Base-by-base conservation (phyloP, 1,284 basidiomycete species). In the Apiotrichum gracile region DNA sequence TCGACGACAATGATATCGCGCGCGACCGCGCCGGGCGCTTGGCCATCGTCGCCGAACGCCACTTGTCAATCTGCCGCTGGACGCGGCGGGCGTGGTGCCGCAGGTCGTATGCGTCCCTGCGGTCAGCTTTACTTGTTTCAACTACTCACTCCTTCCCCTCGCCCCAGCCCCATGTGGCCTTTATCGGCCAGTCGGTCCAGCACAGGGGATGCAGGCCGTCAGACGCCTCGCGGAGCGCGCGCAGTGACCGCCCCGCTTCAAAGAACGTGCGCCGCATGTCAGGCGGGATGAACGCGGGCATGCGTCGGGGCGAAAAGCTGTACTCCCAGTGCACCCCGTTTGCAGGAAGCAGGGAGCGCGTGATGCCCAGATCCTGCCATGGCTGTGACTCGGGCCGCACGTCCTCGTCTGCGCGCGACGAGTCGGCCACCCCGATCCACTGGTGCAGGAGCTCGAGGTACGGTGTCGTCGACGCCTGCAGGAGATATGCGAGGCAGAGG, bases 361-460 rank as follows among this genome's bases (percentile, higher is more conserved):
- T 68, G 33, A 71, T 67, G n/a, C 72, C 71, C 7, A 74, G 52
- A 49, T 73, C 71, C 0, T 58, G 43, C 71, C 71, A 74, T 7
- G 69, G 70, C 52, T 74, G 71, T 0, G 59, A 52, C 4, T 47
- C 46, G 2, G 61, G 53, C 37, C 67, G 60, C 2, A 26, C n/a
- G 26, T 63, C 63, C 33, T 65, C 64, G 21, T 69, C 64, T 10
- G 47, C 42, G 2, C 50, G 48, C 3, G 56, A 34, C 13, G 61
- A 55, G 33, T 63, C 57, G 8, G 54, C 39, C 1, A 72, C 51
- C 1, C 72, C 72, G 14, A 73, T 46, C 72, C 72, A 74, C n/a
- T 61, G 52, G 24, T 70, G 66, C 6, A 74, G 58, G 8, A 68
- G 54, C 10, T 26, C 49, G 2, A 74, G 54, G 29, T 69, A 66